Evolutionary conservation across 495 filamentous ascomycete species (phyloP).

Genomic region (Aspergillus bertholletiae): DNA sequence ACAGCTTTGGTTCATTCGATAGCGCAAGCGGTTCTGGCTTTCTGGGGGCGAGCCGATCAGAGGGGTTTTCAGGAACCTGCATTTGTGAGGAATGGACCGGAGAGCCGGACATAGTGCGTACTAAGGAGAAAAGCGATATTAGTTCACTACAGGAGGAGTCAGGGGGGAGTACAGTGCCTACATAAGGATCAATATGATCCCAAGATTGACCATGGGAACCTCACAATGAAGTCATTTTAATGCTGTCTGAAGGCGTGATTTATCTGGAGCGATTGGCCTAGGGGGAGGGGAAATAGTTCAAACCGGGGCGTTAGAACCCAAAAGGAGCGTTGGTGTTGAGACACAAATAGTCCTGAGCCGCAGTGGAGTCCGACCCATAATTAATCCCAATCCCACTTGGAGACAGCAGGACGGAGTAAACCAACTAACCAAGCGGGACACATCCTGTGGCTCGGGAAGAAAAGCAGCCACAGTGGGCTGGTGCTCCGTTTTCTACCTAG

Average conservation of each 20-base stretch:
- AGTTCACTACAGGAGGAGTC: neutral
- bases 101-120: constrained; percentile 26
- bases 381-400: neutral
- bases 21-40: constrained; percentile 22
- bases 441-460: neutral
- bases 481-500: too few species aligned
- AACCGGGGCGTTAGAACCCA: neutral
- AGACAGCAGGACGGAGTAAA: neutral
- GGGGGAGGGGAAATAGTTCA: neutral
- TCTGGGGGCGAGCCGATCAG: constrained; percentile 18
- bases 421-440: too few species aligned
- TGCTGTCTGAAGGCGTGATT: neutral
- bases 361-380: constrained; percentile 1
- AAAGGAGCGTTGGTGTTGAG: neutral
- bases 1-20: constrained; percentile 23
- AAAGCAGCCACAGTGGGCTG: too few species aligned
- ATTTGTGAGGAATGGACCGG: constrained; percentile 16
- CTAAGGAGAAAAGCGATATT: neutral
- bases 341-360: neutral
- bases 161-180: neutral
- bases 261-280: neutral
- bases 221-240: neutral
- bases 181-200: neutral
- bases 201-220: neutral
- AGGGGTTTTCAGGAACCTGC: constrained; percentile 17